Percentiles rank a stretch among this genome's conserved stretches.
Conservation (phyloP, 176 grass and related monocot genomes). For the Carex kokanica region DNA sequence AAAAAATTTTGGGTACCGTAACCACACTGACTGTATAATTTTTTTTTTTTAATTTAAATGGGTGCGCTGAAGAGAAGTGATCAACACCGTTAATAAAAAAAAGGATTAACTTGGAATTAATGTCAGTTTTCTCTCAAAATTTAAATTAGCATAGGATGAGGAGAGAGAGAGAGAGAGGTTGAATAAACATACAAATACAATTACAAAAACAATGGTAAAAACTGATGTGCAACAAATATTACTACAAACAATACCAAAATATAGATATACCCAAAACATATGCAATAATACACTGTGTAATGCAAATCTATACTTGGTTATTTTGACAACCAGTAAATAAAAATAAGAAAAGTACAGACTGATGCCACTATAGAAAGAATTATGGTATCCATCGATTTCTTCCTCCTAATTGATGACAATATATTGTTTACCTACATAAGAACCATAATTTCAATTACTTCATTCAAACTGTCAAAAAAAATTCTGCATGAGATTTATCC, state of each 20-base stretch:
- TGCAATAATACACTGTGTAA: slow-evolving; percentile 31
- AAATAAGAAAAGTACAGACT: slow-evolving; percentile 81
- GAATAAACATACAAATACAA: slow-evolving; percentile 9
- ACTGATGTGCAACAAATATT: slow-evolving; percentile 20
- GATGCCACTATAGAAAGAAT: slow-evolving; percentile 85
- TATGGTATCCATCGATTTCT: slow-evolving; percentile 98
- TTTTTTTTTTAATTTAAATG: neutral
- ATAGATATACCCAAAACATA: slow-evolving; percentile 22
- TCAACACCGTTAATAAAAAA: neutral
- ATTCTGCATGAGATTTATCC: neutral
- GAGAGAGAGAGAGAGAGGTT: neutral
- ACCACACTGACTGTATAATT: neutral
- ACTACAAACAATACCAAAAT: slow-evolving; percentile 21
- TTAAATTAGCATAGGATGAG: neutral
- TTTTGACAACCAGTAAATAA: slow-evolving; percentile 98
- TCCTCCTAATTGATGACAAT: slow-evolving; percentile 74
- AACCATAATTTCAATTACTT: too few species aligned
- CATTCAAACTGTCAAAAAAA: too few species aligned
- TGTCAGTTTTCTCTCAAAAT: neutral
- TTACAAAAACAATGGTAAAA: slow-evolving; percentile 23
- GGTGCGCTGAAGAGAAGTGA: neutral
- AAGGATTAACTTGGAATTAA: neutral
- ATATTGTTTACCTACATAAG: slow-evolving; percentile 68
- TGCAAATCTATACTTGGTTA: slow-evolving; percentile 63
- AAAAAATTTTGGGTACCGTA: too few species aligned